Base-by-base conservation (phyloP, 192 early-diverging fungal genomes). In the Cladochytrium replicatum region DNA sequence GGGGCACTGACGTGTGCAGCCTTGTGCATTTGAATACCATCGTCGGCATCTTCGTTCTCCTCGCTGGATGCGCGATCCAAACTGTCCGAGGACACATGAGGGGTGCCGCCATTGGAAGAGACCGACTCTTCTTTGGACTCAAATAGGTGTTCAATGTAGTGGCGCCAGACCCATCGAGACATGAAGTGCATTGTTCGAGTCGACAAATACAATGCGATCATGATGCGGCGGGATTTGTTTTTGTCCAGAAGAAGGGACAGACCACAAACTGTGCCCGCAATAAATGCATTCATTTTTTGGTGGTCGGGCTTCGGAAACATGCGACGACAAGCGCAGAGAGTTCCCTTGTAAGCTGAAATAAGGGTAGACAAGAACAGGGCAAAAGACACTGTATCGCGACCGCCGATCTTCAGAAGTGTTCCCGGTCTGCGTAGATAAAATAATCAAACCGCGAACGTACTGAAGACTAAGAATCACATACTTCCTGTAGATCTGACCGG, bases 161-260 rank as follows among this genome's bases (percentile, higher is more conserved):
- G 45, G 30, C 54, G 45, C 66, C 66, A 68, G 4, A 64, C 5
- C 54, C 54, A 64, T 6, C 66, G 52, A 3, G 45, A 51, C 7
- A 68, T 31, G 30, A 68, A 68, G 41, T 68, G 66, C 6, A 60
- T 17, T 3, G 60, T 60, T 21, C 66, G 48, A 2, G 66, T 68
- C 43, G 48, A 52, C 11, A 68, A 32, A 44, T 68, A 68, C 17
- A 68, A 32, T n/a, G 66, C 61, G 28, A 68, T 46, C 66, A 68
- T 68, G 7, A 65, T 25, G 15, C 66, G 39, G 19, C 66, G 56
- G 7, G 56, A 44, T 5, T 29, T 17, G 45, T 68, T 68, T 11
- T 29, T 8, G 53, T 68, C 66, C 2, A 68, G 47, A n/a, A 48
- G 44, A 27, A 68, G 32, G 7, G 29, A 38, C 2, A 32, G 2